Conservation (phyloP, 1,284 basidiomycete genomes). For the Thecaphora frezii region DNA sequence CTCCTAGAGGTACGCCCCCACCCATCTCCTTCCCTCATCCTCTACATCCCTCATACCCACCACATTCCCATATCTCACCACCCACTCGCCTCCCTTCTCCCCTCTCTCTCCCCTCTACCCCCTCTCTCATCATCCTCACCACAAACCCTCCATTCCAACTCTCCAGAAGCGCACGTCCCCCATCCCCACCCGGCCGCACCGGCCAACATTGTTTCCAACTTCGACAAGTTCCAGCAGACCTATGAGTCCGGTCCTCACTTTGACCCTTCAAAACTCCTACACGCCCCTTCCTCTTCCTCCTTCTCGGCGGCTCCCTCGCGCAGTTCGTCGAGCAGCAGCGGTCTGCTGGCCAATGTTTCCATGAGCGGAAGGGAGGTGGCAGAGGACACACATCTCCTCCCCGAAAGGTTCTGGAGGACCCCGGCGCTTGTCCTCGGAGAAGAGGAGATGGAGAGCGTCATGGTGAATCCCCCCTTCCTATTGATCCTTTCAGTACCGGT, state of each 20-base stretch:
- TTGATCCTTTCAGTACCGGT: no score
- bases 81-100: not conserved
- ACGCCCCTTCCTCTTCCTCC: constrained; percentile 2
- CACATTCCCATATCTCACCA: not conserved
- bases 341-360: constrained; percentile 9
- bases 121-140: not conserved
- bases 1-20: constrained; percentile 32
- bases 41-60: constrained; percentile 1
- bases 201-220: constrained; percentile 31
- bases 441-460: constrained; percentile 54
- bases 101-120: constrained; percentile 1
- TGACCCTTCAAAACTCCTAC: constrained; percentile 45
- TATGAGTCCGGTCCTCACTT: constrained; percentile 54
- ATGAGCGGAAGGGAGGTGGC: constrained; percentile 24
- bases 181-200: constrained; percentile 57
- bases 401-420: constrained; percentile 54
- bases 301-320: not conserved
- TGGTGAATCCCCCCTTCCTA: constrained; percentile 28
- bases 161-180: constrained; percentile 40
- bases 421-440: constrained; percentile 34
- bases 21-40: not conserved
- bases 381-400: constrained; percentile 31
- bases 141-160: not conserved
- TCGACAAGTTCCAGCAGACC: constrained; percentile 50
- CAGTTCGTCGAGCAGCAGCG: constrained; percentile 3